Percentiles rank a stretch among this genome's conserved stretches.
These are phyloP conservation scores for Asterionellopsis glacialis DNA, from an alignment of 108 stramenopile genomes.

Conservation along the genomic window DNA sequence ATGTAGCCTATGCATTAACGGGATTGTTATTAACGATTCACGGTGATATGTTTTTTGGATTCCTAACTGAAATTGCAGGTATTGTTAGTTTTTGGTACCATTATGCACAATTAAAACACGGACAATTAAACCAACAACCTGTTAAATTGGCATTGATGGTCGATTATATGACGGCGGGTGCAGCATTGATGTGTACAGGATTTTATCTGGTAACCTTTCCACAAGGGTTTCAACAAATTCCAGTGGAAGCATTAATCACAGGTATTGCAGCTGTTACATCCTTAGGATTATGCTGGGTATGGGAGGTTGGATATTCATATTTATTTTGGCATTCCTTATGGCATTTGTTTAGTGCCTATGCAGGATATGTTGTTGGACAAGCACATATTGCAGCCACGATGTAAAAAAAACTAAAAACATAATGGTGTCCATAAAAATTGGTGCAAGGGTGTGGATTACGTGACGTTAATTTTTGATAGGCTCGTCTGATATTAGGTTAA, in stretches of 20 bases:
- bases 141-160: slow-evolving; percentile 70
- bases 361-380: slow-evolving; percentile 64
- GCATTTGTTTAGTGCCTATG: slow-evolving; percentile 69
- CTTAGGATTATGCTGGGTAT: slow-evolving; percentile 62
- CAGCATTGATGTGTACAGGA: slow-evolving; percentile 37
- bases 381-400: slow-evolving; percentile 16
- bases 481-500: too few relatives aligned
- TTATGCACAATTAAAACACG: slow-evolving; percentile 64
- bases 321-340: slow-evolving; percentile 74
- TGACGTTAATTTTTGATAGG: too few relatives aligned
- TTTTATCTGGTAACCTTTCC: slow-evolving; percentile 22
- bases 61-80: slow-evolving; percentile 57
- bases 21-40: slow-evolving; percentile 42
- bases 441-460: too few relatives aligned
- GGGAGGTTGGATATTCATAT: slow-evolving; percentile 51
- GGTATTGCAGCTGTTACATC: slow-evolving; percentile 33
- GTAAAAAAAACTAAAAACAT: too few relatives aligned
- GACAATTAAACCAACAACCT: slow-evolving; percentile 22
- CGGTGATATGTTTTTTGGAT: slow-evolving; percentile 57
- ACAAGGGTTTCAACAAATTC: neutral
- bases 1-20: slow-evolving; percentile 59
- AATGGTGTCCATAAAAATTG: too few relatives aligned
- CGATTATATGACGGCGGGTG: slow-evolving; percentile 67
- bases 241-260: slow-evolving; percentile 30
- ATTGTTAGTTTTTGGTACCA: slow-evolving; percentile 76